Base-by-base conservation (phyloP, 805 yeast genomes). In the Lipomyces sp. region DNA sequence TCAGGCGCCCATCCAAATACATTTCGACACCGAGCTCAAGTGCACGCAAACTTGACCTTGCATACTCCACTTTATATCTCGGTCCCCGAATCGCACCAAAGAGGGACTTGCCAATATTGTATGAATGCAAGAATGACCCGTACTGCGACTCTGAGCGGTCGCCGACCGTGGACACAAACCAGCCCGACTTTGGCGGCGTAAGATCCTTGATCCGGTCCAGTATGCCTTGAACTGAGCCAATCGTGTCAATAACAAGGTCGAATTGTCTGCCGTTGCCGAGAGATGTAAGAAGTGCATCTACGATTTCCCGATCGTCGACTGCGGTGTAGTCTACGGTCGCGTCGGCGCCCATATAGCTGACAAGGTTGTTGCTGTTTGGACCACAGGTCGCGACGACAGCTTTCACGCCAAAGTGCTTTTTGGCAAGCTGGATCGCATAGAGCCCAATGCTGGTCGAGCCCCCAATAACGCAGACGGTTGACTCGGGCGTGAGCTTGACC, bases 381-480 rank as follows among this genome's bases (percentile, higher is more conserved):
- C 84, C 80, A 62, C 83, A 78, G 2, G 81, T 73, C 23, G 78
- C 81, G 3, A 78, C 82, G 21, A 86, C 77, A 11, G 74, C 73
- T 23, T 68, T 68, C 7, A 80, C 78, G 2, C 72, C 67, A 49
- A 71, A 71, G 41, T 68, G 63, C 35, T 74, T 65, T 64, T 77
- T 82, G 8, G 83, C 79, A 36, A 84, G 64, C 64, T 82, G 86
- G 32, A 79, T 69, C 3, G 75, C 71, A 52, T 71, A 74, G 26
- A 74, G 63, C 21, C 90, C 89, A 14, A 84, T 89, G 13, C 82
- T 68, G 1, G 95, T 81, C 7, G 85, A 82, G 23, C 84, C 91
- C 34, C 95, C 95, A 41, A 84, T 69, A 19, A 86, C 74, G 42
- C 85, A 70, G 3, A 84, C 77, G 51, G 73, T 76, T 4, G 79